Percentiles rank a stretch among this genome's conserved stretches.
These are phyloP conservation scores for Stenocarpella maydis DNA, from an alignment of 2,329 filamentous ascomycete species.

Conservation along the genomic window DNA sequence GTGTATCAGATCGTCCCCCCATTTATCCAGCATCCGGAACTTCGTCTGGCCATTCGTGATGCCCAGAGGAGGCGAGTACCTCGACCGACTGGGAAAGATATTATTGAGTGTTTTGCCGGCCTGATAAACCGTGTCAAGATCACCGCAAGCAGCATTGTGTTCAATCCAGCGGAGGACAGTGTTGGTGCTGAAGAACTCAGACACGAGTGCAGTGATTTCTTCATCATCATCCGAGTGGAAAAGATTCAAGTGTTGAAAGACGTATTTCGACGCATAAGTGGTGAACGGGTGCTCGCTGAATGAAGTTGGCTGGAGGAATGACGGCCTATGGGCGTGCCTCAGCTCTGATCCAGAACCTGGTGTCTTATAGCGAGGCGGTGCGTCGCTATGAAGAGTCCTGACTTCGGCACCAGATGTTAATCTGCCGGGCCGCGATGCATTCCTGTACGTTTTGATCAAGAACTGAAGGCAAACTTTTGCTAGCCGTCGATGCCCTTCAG, in stretches of 20 bases:
- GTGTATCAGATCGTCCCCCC: conserved; percentile 39
- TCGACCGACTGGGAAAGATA: conserved; percentile 30
- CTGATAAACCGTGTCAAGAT: conserved; percentile 38
- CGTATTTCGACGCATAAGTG: conserved; percentile 38
- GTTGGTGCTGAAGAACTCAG: conserved; percentile 36
- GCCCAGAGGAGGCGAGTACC: conserved; percentile 29
- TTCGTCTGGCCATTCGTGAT: conserved; percentile 26
- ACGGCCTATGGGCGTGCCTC: not conserved
- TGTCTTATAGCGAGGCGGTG: not conserved
- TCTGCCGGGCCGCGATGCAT: not conserved
- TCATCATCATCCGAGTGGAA: conserved; percentile 33
- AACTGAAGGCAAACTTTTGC: conserved; percentile 41
- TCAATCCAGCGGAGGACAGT: conserved; percentile 40
- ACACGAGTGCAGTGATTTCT: conserved; percentile 34
- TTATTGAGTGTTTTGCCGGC: conserved; percentile 38
- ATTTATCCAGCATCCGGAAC: conserved; percentile 36
- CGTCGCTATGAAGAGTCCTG: not conserved
- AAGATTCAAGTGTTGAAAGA: conserved; percentile 40
- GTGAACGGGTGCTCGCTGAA: conserved; percentile 25
- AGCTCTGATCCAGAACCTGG: not conserved
- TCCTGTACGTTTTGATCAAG: conserved; percentile 31
- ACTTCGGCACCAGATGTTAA: not conserved
- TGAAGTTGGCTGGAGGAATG: not conserved
- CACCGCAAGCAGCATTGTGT: conserved; percentile 29
- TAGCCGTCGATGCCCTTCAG: conserved; percentile 39